A percentile compares a stretch with the other conserved stretches of the same genome.
These are phyloP conservation scores for Geosmithia flava DNA, from an alignment of 2,329 filamentous ascomycete species.

Conservation along the genomic window DNA sequence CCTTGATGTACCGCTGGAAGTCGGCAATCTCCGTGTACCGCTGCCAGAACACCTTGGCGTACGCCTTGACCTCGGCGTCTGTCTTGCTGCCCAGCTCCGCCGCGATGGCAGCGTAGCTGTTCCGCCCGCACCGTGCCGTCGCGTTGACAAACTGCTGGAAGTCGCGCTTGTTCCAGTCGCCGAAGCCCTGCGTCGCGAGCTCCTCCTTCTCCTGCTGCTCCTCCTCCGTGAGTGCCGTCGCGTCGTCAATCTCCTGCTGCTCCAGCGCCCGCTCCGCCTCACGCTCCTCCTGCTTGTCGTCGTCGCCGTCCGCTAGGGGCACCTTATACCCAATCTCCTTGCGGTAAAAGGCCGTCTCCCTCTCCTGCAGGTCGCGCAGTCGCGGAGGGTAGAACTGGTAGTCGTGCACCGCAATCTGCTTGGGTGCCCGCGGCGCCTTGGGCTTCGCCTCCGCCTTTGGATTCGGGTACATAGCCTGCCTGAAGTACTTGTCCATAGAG, in stretches of 20 bases:
- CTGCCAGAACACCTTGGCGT: constrained; percentile 94
- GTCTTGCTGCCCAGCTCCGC: constrained; percentile 87
- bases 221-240: constrained; percentile 75
- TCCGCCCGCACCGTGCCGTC: constrained; percentile 82
- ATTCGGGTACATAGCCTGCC: constrained; percentile 66
- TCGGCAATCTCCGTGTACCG: constrained; percentile 84
- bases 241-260: constrained; percentile 88
- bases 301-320: constrained; percentile 74
- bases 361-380: constrained; percentile 82
- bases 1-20: constrained; percentile 75
- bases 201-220: constrained; percentile 78
- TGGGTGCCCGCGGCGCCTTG: constrained; percentile 89
- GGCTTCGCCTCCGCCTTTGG: constrained; percentile 86
- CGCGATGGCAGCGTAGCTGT: constrained; percentile 74
- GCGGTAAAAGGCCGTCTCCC: constrained; percentile 89
- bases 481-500: constrained; percentile 98
- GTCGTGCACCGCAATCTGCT: constrained; percentile 84
- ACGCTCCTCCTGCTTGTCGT: constrained; percentile 75
- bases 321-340: constrained; percentile 97
- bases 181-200: constrained; percentile 76
- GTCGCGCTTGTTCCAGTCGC: constrained; percentile 91
- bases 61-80: constrained; percentile 72
- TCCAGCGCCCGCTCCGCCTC: constrained; percentile 79
- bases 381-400: constrained; percentile 91
- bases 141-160: constrained; percentile 98